These are phyloP conservation scores for Calocybe indica DNA, from an alignment of 768 basidiomycete genomes.

Conservation along the genomic window DNA sequence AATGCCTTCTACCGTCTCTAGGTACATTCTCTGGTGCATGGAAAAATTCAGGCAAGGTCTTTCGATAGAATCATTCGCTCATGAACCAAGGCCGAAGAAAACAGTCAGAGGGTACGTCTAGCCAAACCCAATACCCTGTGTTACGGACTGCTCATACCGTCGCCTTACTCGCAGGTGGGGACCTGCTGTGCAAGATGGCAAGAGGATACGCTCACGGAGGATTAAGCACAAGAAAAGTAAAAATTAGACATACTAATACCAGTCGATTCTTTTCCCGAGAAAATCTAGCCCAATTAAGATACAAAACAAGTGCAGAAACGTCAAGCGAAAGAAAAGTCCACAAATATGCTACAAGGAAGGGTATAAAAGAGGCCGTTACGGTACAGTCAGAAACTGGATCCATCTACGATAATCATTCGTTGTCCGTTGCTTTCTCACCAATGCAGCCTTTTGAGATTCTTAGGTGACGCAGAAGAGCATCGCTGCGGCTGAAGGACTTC, in stretches of 20 bases:
- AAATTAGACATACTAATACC: too few species aligned
- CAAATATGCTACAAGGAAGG: too few species aligned
- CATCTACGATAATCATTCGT: too few species aligned
- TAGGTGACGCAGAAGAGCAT: slow-evolving; percentile 40
- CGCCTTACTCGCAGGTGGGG: slow-evolving; percentile 48
- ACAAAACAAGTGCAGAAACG: too few species aligned
- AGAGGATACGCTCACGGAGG: slow-evolving; percentile 64
- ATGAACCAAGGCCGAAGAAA: slow-evolving; percentile 65
- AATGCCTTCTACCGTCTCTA: slow-evolving; percentile 19
- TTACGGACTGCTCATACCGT: background rate
- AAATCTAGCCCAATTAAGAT: too few species aligned
- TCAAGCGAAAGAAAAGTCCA: too few species aligned
- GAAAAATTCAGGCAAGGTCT: slow-evolving; percentile 64
- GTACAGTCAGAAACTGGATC: too few species aligned
- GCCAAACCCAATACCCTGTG: background rate
- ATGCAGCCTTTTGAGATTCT: slow-evolving; percentile 26
- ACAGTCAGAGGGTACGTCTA: slow-evolving; percentile 68
- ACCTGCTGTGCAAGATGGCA: slow-evolving; percentile 68
- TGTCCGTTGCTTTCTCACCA: too few species aligned
- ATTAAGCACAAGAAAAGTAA: slow-evolving; percentile 23
- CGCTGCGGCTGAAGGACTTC: slow-evolving; percentile 35
- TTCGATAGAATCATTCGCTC: slow-evolving; percentile 54
- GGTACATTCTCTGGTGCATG: slow-evolving; percentile 84
- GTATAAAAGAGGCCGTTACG: too few species aligned
- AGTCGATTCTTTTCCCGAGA: too few species aligned